phyloP scores from a whole-genome alignment of 331 rosid genomes.

The Quercus phellos region DNA sequence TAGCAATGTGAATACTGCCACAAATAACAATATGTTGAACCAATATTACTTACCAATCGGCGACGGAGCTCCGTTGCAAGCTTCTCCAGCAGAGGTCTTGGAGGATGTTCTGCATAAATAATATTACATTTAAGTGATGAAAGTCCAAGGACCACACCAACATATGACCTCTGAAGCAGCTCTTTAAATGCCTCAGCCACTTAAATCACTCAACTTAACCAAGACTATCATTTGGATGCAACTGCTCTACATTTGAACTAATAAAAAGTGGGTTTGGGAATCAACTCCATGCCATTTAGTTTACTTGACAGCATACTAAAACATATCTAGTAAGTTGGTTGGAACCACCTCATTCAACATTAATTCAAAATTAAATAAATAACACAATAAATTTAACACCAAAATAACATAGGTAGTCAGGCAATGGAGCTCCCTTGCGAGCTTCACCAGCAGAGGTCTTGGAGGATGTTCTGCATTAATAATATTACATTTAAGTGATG shows the following conservation, averaged over 20 bases:
- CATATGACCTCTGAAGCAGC: slow-evolving; percentile 3
- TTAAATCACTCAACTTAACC: slow-evolving; percentile 1
- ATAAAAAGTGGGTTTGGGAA: background rate
- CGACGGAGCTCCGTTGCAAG: slow-evolving; percentile 72
- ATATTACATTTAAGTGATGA: slow-evolving; percentile 10
- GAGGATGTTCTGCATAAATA: slow-evolving; percentile 64
- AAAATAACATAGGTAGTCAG: background rate
- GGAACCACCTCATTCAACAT: background rate
- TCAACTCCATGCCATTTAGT: background rate
- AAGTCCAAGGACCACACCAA: slow-evolving; percentile 2
- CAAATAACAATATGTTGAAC: slow-evolving; percentile 5
- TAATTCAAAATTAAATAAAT: background rate
- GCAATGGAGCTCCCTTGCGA: slow-evolving; percentile 62
- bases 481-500: slow-evolving; percentile 11
- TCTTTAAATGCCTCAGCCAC: background rate
- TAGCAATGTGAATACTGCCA: background rate
- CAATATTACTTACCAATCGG: slow-evolving; percentile 37
- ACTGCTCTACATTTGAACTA: background rate
- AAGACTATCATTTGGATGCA: background rate
- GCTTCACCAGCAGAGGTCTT: slow-evolving; percentile 60
- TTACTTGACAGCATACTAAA: background rate
- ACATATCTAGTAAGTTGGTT: background rate
- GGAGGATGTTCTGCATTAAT: slow-evolving; percentile 69
- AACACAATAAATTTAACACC: background rate
- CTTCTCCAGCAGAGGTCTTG: slow-evolving; percentile 61